A percentile compares a stretch with the other conserved stretches of the same genome.
phyloP scores from a whole-genome alignment of 1,284 basidiomycete genomes.

The Boletellus deceptivus region DNA sequence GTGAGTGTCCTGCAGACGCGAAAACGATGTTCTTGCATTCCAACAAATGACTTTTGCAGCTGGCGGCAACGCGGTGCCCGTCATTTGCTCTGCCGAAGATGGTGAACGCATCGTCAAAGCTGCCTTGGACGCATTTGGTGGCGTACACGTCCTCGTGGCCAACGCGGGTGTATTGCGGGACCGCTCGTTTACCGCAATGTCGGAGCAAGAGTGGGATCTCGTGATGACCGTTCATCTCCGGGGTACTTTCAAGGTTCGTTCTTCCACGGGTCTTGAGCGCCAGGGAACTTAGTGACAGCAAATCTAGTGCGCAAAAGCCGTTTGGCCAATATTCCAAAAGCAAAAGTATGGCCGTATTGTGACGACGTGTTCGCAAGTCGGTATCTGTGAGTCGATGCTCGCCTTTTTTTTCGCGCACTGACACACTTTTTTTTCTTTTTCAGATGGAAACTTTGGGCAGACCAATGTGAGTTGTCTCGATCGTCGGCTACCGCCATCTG shows the following conservation, averaged over 20 bases:
- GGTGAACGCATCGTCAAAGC: slow-evolving; percentile 88
- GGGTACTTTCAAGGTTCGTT: slow-evolving; percentile 66
- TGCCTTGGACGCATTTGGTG: slow-evolving; percentile 86
- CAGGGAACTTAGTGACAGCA: slow-evolving; percentile 3
- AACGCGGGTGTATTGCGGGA: slow-evolving; percentile 95
- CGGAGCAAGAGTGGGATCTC: slow-evolving; percentile 92
- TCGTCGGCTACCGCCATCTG: not conserved
- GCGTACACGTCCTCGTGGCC: slow-evolving; percentile 86
- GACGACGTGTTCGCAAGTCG: slow-evolving; percentile 91
- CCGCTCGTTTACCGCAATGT: slow-evolving; percentile 89
- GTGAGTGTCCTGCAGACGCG: slow-evolving; percentile 37
- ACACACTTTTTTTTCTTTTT: not conserved
- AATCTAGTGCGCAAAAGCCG: slow-evolving; percentile 81
- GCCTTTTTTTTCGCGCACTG: no score
- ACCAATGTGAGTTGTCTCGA: slow-evolving; percentile 56
- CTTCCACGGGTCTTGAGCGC: not conserved
- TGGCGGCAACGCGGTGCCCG: slow-evolving; percentile 87
- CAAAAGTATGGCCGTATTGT: slow-evolving; percentile 97
- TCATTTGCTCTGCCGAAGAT: slow-evolving; percentile 87
- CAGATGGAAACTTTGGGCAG: slow-evolving; percentile 95
- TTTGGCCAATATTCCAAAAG: slow-evolving; percentile 96
- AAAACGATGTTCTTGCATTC: not conserved
- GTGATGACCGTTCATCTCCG: slow-evolving; percentile 88
- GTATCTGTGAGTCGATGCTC: slow-evolving; percentile 67
- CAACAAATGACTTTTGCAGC: slow-evolving; percentile 39